Evolutionary conservation across 441 rosid genomes (phyloP).

Genomic region (Codiaeum variegatum): DNA sequence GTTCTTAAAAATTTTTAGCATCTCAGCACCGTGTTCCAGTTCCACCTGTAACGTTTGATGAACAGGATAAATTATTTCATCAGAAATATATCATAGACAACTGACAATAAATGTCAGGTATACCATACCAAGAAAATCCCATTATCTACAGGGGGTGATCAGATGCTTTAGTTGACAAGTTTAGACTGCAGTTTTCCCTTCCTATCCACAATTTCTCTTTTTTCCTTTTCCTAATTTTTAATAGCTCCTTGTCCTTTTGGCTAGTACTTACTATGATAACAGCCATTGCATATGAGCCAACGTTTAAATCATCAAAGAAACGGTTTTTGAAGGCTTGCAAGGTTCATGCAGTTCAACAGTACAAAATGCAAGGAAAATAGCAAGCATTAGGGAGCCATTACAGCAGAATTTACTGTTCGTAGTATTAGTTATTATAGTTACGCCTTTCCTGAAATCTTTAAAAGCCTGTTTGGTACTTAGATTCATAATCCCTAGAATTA

Average conservation of each 20-base stretch:
- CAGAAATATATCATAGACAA: not conserved
- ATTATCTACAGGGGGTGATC: too few species aligned
- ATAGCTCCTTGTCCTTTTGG: too few species aligned
- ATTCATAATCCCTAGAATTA: too few species aligned
- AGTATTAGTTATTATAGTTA: not conserved
- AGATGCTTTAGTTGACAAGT: too few species aligned
- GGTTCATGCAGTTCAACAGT: not conserved
- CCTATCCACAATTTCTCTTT: too few species aligned
- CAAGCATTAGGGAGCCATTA: not conserved
- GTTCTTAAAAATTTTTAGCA: slow-evolving; percentile 64
- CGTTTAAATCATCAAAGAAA: not conserved
- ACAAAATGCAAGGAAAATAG: not conserved
- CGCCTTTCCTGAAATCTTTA: not conserved
- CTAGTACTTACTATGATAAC: too few species aligned
- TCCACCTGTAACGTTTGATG: slow-evolving; percentile 47
- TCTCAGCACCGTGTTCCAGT: slow-evolving; percentile 66
- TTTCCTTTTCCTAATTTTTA: too few species aligned
- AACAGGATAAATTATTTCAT: not conserved
- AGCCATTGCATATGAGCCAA: too few species aligned
- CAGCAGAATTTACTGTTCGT: not conserved
- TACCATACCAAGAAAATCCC: not conserved
- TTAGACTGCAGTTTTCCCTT: too few species aligned
- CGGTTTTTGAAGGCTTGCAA: not conserved
- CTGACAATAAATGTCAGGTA: slow-evolving; percentile 4
- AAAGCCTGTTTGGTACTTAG: too few species aligned